Base-by-base conservation (phyloP, 345 rosid species). In the Mercurialis annua region DNA sequence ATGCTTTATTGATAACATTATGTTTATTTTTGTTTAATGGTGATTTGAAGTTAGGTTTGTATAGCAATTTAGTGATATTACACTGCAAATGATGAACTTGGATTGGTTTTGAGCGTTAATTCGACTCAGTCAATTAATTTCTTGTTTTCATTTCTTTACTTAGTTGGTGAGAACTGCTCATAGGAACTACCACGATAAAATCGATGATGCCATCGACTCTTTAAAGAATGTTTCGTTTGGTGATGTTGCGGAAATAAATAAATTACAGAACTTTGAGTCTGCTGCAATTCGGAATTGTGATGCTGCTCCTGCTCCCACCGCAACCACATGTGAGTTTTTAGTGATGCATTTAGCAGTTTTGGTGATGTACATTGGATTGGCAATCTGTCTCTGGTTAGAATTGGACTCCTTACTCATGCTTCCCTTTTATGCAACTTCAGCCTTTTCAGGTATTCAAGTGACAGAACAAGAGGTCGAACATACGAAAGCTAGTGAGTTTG, bases 121-220 rank as follows among this genome's bases (percentile, higher is more conserved):
- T 52, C 48, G 12, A 47, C 18, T 40, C 24, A 4, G 33, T 42
- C 27, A 3, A 6, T 57, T 4, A 40, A 16, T 27, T 42, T 55
- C 5, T 55, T 55, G 6, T 0, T n/a, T 23, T 61, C 58, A 26
- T 38, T 62, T 57, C 38, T 24, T 36, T 16, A 48, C 62, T 44
- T 72, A 81, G 88, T 67, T 73, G 62, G 70, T 84, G 0, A 66
- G 68, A 42, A 70, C 67, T 4, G 73, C 73, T 63, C 50, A 77
- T 11, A 69, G 77, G 38, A 50, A 77, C 64, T 78, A 75, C 66
- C 75, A 75, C 46, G 75, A 81, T 24, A 79, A 65, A 66, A 67
- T 77, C 63, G 88, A 84, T 61, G 82, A 79, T 66, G 84, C 88
- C 40, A 76, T 68, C 4, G 79, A 73, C 66, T 64, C 81, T 18